Evolutionary conservation across 306 rosid genomes (phyloP).

Genomic region (Rosa chinensis): DNA sequence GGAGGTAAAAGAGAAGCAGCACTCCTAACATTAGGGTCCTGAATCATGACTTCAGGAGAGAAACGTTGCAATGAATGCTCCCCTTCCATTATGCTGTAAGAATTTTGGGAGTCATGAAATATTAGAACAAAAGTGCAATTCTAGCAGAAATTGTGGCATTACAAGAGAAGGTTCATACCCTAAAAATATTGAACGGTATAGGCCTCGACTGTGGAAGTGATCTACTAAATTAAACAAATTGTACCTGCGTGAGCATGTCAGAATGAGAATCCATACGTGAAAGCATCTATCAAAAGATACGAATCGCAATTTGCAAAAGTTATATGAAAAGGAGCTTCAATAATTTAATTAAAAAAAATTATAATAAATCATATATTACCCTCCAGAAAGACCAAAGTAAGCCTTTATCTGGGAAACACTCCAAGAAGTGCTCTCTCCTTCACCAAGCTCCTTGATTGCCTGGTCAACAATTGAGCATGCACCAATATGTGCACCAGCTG

Average conservation of each 20-base stretch:
- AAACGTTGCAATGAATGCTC: conserved; percentile 69
- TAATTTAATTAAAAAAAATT: background rate
- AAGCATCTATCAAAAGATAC: background rate
- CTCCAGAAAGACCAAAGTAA: conserved; percentile 96
- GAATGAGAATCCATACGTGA: conserved; percentile 21
- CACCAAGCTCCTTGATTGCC: conserved; percentile 89
- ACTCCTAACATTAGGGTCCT: conserved; percentile 61
- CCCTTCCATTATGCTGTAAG: conserved; percentile 95
- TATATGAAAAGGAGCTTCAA: conserved; percentile 15
- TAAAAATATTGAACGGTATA: conserved; percentile 73
- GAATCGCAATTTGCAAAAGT: background rate
- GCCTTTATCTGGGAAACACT: conserved; percentile 81
- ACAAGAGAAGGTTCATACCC: conserved; percentile 40
- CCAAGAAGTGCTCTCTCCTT: conserved; percentile 82
- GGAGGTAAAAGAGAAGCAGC: conserved; percentile 74
- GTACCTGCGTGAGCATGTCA: conserved; percentile 60
- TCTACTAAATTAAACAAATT: conserved; percentile 68
- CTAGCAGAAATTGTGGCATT: conserved; percentile 16
- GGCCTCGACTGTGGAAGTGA: conserved; percentile 81
- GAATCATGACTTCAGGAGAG: conserved; percentile 84
- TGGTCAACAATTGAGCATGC: conserved; percentile 79
- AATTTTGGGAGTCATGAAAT: conserved; percentile 26
- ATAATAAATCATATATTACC: conserved; percentile 39
- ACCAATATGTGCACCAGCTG: conserved; percentile 98
- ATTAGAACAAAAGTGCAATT: conserved; percentile 8